These are phyloP conservation scores for Candida vartiovaarae DNA, from an alignment of 805 yeast species.

Conservation along the genomic window DNA sequence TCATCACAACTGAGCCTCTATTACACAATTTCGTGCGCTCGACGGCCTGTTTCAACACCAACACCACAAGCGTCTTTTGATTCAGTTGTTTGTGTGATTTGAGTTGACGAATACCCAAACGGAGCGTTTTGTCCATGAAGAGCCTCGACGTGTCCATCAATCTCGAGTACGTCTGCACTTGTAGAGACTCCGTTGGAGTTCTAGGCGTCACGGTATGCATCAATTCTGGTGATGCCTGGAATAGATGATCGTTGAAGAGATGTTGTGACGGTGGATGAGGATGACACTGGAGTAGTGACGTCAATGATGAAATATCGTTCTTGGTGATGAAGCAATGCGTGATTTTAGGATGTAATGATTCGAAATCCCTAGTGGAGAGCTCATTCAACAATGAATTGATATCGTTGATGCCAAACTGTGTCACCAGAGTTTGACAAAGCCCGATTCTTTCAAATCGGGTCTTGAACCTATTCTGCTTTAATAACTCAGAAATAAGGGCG, in stretches of 20 bases:
- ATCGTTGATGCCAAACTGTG: conserved; percentile 2
- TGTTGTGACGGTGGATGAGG: background rate
- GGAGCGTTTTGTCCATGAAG: conserved; percentile 3
- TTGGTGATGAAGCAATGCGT: background rate
- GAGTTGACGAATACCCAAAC: conserved; percentile 1
- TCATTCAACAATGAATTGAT: conserved; percentile 3
- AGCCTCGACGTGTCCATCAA: conserved; percentile 1
- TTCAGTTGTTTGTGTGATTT: background rate
- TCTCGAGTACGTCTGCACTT: conserved; percentile 4
- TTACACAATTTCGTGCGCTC: conserved; percentile 3
- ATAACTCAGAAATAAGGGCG: background rate
- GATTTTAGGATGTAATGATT: conserved; percentile 9
- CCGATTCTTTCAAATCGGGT: conserved; percentile 1
- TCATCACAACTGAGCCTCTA: conserved; percentile 2
- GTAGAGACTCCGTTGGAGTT: background rate
- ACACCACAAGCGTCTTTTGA: conserved; percentile 3
- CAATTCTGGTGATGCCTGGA: background rate
- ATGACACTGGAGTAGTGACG: background rate
- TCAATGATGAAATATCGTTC: background rate
- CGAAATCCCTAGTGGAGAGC: background rate
- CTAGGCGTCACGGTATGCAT: background rate
- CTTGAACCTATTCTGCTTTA: background rate
- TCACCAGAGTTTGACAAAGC: conserved; percentile 1
- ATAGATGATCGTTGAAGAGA: background rate
- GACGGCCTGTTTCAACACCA: conserved; percentile 6